Percentiles rank a stretch among this genome's conserved stretches.
These are phyloP conservation scores for Metschnikowia gruessii DNA, from an alignment of 805 yeast genomes.

Conservation along the genomic window DNA sequence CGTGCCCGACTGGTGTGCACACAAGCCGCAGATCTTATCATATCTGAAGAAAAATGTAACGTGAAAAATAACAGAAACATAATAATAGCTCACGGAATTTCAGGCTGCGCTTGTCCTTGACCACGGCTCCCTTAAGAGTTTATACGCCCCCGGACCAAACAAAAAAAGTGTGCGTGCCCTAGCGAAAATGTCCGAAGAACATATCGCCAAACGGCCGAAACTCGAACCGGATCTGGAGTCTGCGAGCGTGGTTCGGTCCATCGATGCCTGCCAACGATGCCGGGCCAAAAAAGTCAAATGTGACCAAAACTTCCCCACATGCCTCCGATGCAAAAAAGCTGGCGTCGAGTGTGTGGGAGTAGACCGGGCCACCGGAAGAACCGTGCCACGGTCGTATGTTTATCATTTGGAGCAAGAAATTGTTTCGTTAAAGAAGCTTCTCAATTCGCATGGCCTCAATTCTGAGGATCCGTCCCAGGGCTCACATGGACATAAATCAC, in stretches of 20 bases:
- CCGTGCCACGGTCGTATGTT: conserved; percentile 77
- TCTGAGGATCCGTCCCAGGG: background rate
- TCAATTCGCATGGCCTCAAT: background rate
- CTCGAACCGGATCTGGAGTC: background rate
- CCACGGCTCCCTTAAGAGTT: too few relatives aligned
- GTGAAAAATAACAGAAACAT: background rate
- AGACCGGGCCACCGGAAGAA: conserved; percentile 87
- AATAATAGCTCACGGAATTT: background rate
- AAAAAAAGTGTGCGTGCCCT: background rate
- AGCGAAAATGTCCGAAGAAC: background rate
- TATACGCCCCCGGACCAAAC: background rate
- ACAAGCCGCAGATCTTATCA: conserved; percentile 11
- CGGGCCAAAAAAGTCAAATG: conserved; percentile 64
- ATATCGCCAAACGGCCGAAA: conserved; percentile 1
- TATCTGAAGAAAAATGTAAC: background rate
- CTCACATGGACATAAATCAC: too few relatives aligned
- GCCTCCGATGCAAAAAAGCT: conserved; percentile 60
- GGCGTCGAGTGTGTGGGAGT: conserved; percentile 75
- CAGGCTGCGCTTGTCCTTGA: too few relatives aligned
- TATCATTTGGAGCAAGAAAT: conserved; percentile 68
- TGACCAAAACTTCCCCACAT: conserved; percentile 65
- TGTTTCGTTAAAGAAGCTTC: conserved; percentile 46
- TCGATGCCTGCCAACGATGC: conserved; percentile 86
- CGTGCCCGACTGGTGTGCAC: background rate
- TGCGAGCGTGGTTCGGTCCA: conserved; percentile 50